Conservation (phyloP, 2,329 filamentous ascomycete species). For the Gremmenia infestans region DNA sequence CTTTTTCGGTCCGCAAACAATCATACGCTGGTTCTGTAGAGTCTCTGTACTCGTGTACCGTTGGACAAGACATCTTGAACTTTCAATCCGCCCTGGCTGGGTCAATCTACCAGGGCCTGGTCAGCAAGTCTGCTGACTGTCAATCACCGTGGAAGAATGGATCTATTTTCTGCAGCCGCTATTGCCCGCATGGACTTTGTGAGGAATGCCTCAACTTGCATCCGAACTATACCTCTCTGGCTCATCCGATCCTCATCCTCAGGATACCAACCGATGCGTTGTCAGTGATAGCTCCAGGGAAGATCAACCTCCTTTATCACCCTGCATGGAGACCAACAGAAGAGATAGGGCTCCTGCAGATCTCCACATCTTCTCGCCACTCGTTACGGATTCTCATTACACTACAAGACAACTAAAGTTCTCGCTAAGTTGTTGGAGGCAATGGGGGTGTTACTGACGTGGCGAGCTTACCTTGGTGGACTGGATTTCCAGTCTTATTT, state of each 20-base stretch:
- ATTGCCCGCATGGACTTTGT: constrained; percentile 15
- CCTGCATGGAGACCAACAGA: constrained; percentile 23
- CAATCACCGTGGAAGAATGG: constrained; percentile 21
- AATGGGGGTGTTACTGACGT: constrained; percentile 27
- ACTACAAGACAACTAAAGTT: constrained; percentile 16
- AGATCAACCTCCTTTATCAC: constrained; percentile 21
- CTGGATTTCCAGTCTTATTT: constrained; percentile 17
- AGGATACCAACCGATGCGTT: constrained; percentile 27
- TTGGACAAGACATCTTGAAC: neutral
- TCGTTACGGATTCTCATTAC: constrained; percentile 10
- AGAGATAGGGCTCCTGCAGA: constrained; percentile 23
- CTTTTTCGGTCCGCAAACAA: constrained; percentile 5
- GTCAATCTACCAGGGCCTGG: constrained; percentile 5
- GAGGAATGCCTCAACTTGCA: constrained; percentile 11
- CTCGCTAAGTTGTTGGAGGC: constrained; percentile 21
- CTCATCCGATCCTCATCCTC: constrained; percentile 8
- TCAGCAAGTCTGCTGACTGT: constrained; percentile 26
- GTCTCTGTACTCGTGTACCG: neutral
- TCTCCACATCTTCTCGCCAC: constrained; percentile 23
- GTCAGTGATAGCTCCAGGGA: constrained; percentile 23
- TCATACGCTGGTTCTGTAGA: constrained; percentile 11
- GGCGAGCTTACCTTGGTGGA: constrained; percentile 29
- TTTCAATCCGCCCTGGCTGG: constrained; percentile 10
- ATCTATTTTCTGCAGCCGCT: constrained; percentile 18
- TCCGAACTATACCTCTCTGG: constrained; percentile 3